A percentile compares a stretch with the other conserved stretches of the same genome.
These are phyloP conservation scores for Candida sanyiensis DNA, from an alignment of 805 yeast species.

Conservation along the genomic window DNA sequence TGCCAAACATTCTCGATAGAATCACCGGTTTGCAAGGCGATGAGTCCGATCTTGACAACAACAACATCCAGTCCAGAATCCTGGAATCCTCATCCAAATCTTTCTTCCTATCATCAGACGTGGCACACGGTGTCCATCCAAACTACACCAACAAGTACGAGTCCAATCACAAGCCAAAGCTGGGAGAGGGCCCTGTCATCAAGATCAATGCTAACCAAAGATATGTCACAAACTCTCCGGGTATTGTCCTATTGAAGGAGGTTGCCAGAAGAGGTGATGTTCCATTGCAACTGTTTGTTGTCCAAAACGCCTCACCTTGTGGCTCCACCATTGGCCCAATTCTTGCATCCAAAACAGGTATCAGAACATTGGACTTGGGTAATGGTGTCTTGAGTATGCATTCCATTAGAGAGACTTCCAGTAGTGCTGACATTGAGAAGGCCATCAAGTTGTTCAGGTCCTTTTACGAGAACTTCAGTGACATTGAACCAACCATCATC, in stretches of 20 bases:
- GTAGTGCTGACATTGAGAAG: slow-evolving; percentile 62
- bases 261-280: slow-evolving; percentile 61
- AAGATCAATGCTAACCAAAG: slow-evolving; percentile 94
- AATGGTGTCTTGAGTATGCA: slow-evolving; percentile 94
- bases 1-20: slow-evolving; percentile 73
- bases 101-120: slow-evolving; percentile 86
- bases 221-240: slow-evolving; percentile 90
- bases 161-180: slow-evolving; percentile 65
- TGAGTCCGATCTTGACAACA: slow-evolving; percentile 22
- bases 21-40: slow-evolving; percentile 43
- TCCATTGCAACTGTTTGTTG: slow-evolving; percentile 93
- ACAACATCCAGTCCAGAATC: slow-evolving; percentile 34
- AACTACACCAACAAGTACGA: slow-evolving; percentile 79
- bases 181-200: slow-evolving; percentile 89
- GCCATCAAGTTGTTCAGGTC: slow-evolving; percentile 57
- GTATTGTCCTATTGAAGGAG: slow-evolving; percentile 70
- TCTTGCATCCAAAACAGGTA: slow-evolving; percentile 79
- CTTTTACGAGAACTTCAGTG: slow-evolving; percentile 47
- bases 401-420: slow-evolving; percentile 88
- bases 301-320: slow-evolving; percentile 86
- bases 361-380: slow-evolving; percentile 84
- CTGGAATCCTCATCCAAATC: slow-evolving; percentile 66
- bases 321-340: slow-evolving; percentile 97
- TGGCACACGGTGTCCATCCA: slow-evolving; percentile 97
- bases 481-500: slow-evolving; percentile 37